Conservation (phyloP, 768 basidiomycete genomes). For the Mycena maculata region DNA sequence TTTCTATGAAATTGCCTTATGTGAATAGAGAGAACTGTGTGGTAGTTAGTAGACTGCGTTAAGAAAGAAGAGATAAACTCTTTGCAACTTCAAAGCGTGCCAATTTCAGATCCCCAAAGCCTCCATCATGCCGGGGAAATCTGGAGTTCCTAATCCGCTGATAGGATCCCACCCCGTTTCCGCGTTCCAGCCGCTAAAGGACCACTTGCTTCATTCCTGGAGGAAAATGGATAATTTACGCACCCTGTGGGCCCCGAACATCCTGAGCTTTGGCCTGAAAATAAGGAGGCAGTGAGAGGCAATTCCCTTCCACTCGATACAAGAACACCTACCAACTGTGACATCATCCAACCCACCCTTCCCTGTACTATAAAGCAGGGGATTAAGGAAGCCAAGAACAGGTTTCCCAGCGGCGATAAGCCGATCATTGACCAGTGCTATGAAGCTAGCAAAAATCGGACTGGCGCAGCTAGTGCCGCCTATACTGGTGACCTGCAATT, state of each 20-base stretch:
- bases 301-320: conserved; percentile 3
- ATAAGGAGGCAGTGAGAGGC: conserved; percentile 1
- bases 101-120: conserved; percentile 23
- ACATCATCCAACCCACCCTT: conserved; percentile 19
- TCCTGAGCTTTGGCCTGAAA: conserved; percentile 23
- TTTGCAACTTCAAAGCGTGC: conserved; percentile 12
- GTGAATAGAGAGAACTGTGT: background rate
- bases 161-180: conserved; percentile 15
- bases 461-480: conserved; percentile 25
- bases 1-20: conserved; percentile 5
- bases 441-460: conserved; percentile 23
- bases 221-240: conserved; percentile 6
- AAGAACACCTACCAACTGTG: conserved; percentile 9
- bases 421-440: conserved; percentile 24
- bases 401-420: conserved; percentile 20
- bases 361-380: conserved; percentile 13
- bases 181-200: conserved; percentile 11
- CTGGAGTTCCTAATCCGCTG: conserved; percentile 20
- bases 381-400: too few species aligned
- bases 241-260: conserved; percentile 16
- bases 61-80: background rate
- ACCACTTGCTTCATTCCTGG: background rate
- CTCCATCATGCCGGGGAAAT: conserved; percentile 11
- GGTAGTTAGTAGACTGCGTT: conserved; percentile 5
- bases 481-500: conserved; percentile 18